Evolutionary conservation across 208 protist genomes (phyloP).

Genomic region (Crithidia acanthocephali): DNA sequence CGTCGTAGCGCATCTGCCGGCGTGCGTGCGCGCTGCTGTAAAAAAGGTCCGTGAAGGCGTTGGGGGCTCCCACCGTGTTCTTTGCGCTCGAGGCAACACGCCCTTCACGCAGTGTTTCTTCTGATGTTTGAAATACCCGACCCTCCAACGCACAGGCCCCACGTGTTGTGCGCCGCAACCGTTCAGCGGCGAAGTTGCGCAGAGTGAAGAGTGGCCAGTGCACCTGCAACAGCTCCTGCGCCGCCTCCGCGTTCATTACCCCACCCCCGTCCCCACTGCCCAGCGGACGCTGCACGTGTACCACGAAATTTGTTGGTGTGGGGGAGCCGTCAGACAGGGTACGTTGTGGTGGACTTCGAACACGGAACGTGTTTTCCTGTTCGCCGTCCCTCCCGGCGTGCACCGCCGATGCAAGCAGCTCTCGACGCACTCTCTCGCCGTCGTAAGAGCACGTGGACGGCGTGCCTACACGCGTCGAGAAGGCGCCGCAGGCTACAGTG

Average conservation of each 20-base stretch:
- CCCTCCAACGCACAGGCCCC: not conserved
- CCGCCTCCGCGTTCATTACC: not conserved
- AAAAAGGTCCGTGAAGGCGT: not conserved
- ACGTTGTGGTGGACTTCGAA: not conserved
- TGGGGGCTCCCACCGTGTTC: too few relatives aligned
- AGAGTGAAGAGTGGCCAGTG: conserved; percentile 23
- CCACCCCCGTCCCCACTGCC: too few relatives aligned
- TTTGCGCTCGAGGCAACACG: too few relatives aligned
- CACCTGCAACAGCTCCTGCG: not conserved
- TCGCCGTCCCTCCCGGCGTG: not conserved
- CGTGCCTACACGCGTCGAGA: too few relatives aligned
- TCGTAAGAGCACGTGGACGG: too few relatives aligned
- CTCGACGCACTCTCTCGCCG: not conserved
- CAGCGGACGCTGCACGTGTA: too few relatives aligned
- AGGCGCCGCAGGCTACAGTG: too few relatives aligned
- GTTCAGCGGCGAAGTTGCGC: conserved; percentile 27
- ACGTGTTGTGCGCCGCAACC: not conserved
- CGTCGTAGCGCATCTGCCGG: not conserved
- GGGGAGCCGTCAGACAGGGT: too few relatives aligned
- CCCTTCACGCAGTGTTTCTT: too few relatives aligned
- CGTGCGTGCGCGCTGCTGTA: not conserved
- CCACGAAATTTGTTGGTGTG: not conserved
- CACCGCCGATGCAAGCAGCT: not conserved
- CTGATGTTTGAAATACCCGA: too few relatives aligned
- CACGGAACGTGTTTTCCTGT: too few relatives aligned